These are phyloP conservation scores for Sedum album DNA, from an alignment of 164 flowering plant species.

Conservation along the genomic window DNA sequence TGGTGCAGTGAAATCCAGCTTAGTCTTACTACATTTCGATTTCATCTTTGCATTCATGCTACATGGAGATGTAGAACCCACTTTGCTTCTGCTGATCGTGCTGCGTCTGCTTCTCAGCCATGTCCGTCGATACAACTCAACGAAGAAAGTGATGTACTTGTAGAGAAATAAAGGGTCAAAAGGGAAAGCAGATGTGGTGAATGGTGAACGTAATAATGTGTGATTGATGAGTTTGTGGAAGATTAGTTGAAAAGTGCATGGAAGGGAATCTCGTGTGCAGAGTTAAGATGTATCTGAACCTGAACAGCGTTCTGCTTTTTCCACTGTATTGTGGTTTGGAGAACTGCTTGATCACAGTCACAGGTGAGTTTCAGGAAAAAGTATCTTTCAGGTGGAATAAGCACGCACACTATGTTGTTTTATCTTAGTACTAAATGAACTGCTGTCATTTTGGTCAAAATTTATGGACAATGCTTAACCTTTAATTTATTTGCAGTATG, in stretches of 20 bases:
- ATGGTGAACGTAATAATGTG: background rate
- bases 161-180: background rate
- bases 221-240: background rate
- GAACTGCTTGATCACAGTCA: background rate
- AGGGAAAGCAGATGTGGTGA: background rate
- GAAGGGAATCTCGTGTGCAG: constrained; percentile 5
- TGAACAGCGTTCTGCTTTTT: background rate
- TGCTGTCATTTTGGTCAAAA: too few species aligned
- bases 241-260: background rate
- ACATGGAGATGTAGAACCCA: background rate
- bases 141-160: background rate
- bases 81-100: background rate
- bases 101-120: constrained; percentile 1
- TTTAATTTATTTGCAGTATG: too few species aligned
- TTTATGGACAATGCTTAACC: too few species aligned
- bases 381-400: background rate
- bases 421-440: too few species aligned
- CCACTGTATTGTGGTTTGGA: too few species aligned
- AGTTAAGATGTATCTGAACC: background rate
- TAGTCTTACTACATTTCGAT: constrained; percentile 16
- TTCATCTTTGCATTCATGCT: constrained; percentile 4
- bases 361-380: background rate
- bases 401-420: too few species aligned
- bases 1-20: constrained; percentile 45
- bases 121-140: too few species aligned